Evolutionary conservation across 495 filamentous ascomycete genomes (phyloP), one percentile per base, ranked within the genome.

Genomic region (Acidiella bohemica): DNA sequence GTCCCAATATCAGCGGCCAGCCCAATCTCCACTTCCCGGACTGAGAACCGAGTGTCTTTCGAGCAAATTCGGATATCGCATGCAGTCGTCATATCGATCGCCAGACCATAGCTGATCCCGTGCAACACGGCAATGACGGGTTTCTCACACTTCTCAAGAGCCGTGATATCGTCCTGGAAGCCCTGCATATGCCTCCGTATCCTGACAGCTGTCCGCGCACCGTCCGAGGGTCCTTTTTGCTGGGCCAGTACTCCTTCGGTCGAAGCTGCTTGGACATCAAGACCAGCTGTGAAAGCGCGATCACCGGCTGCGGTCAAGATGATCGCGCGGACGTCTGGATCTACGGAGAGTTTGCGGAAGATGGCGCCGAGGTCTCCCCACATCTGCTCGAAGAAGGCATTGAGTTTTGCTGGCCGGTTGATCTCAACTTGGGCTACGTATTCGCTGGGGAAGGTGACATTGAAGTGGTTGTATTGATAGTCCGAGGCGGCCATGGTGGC

Each of bases 1-100:
- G 86, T 94, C 12, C 90, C 90, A 33, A 96, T 76, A 59, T 97
- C 90, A 12, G 90, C 90, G 10, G 90, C 90, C 20, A 97, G 59
- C 0, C 90, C 90, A 25, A 96, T 92, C 55, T 95, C 90, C 11
- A 94, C 84, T 63, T 96, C 92, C 55, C 94, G 94, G 17, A 96
- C 84, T 0, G 76, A 66, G 49, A 95, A 82, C 18, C 63, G 66
- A 1, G 75, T 67, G 25, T 46, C 43, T 22, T 31, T 42, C 1
- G 47, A 23, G 50, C 73, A 81, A 42, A 96, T 62, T 10, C 90
- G 75, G 37, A 97, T 70, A 54, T 96, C 90, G 33, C 78, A 73
- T 36, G 80, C 76, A 29, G 73, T 73, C 33, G 76, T 65, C 31
- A 97, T 67, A 55, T 97, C 90, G 50, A 97, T 78, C 7, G 77